Percentiles rank a stretch among this genome's conserved stretches.
phyloP scores from a whole-genome alignment of 2,329 filamentous ascomycete species.

The Emmonsiellopsis sp. region DNA sequence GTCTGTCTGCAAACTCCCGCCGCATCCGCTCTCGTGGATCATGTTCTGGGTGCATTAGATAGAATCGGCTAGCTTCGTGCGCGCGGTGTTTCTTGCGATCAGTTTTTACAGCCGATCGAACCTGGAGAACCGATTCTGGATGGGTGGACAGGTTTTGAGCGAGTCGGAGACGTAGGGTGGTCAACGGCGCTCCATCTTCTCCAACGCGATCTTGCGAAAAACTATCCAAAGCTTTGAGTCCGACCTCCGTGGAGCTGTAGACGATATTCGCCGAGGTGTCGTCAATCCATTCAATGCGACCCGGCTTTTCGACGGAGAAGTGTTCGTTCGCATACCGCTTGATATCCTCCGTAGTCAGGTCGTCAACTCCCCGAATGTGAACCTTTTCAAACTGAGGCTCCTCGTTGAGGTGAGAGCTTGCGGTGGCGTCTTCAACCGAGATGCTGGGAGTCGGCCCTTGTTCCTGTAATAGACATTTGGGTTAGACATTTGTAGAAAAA shows the following conservation, averaged over 20 bases:
- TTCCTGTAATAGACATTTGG: background rate
- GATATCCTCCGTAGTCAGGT: constrained; percentile 71
- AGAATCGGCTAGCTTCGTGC: constrained; percentile 76
- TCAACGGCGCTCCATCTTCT: constrained; percentile 37
- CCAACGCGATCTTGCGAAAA: constrained; percentile 33
- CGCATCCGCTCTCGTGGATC: constrained; percentile 68
- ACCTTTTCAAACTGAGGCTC: constrained; percentile 51
- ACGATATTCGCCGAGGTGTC: constrained; percentile 83
- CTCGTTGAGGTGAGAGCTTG: constrained; percentile 14
- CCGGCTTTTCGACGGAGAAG: constrained; percentile 47
- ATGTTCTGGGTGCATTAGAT: constrained; percentile 81
- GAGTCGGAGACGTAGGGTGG: constrained; percentile 54
- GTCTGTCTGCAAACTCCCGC: constrained; percentile 41
- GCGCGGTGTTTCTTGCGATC: constrained; percentile 78
- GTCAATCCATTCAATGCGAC: constrained; percentile 85
- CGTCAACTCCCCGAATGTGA: constrained; percentile 76
- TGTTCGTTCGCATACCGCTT: constrained; percentile 64
- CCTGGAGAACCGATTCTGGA: constrained; percentile 59
- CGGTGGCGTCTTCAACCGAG: constrained; percentile 23
- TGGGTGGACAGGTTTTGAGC: constrained; percentile 61
- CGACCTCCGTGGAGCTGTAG: constrained; percentile 52
- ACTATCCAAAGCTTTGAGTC: constrained; percentile 44
- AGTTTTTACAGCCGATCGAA: constrained; percentile 63
- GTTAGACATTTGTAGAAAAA: background rate
- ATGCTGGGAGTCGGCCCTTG: background rate